A percentile compares a stretch with the other conserved stretches of the same genome.
These are phyloP conservation scores for Trametes pubescens DNA, from an alignment of 1,284 basidiomycete species.

Conservation along the genomic window DNA sequence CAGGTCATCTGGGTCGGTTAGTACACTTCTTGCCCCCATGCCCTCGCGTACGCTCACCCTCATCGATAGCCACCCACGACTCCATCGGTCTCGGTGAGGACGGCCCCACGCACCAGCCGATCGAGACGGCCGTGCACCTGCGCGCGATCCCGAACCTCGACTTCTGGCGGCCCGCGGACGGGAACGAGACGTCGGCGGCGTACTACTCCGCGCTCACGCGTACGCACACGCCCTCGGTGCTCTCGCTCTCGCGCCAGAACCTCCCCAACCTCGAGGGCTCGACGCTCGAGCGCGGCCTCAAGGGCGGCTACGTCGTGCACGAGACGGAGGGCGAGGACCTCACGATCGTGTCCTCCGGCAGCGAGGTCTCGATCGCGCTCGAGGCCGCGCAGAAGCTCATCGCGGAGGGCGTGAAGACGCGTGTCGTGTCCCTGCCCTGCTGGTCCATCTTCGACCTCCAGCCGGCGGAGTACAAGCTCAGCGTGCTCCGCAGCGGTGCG, in stretches of 20 bases:
- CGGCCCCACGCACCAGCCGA: conserved; percentile 95
- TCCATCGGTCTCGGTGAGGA: conserved; percentile 95
- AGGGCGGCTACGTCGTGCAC: conserved; percentile 91
- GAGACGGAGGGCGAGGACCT: conserved; percentile 82
- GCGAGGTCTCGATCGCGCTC: conserved; percentile 87
- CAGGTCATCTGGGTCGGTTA: conserved; percentile 92
- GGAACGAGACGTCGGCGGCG: conserved; percentile 93
- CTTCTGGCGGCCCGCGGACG: conserved; percentile 94
- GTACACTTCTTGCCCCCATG: conserved; percentile 44
- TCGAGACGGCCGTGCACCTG: conserved; percentile 89
- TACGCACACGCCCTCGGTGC: conserved; percentile 82
- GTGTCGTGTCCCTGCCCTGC: conserved; percentile 90
- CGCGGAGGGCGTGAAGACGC: conserved; percentile 80
- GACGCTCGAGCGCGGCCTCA: conserved; percentile 83
- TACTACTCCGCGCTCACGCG: conserved; percentile 85
- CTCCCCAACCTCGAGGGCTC: conserved; percentile 92
- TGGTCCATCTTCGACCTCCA: conserved; percentile 92
- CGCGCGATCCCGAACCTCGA: conserved; percentile 91
- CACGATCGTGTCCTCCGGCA: conserved; percentile 90
- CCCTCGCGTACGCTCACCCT: neutral
- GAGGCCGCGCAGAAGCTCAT: conserved; percentile 86
- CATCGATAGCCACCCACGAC: conserved; percentile 78
- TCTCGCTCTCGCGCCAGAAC: conserved; percentile 92
- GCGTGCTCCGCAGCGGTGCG: conserved; percentile 87
- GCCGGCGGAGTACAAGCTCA: conserved; percentile 80